A percentile compares a stretch with the other conserved stretches of the same genome.
These are phyloP conservation scores for Calonectria hawksworthii DNA, from an alignment of 2,329 filamentous ascomycete genomes.

Conservation along the genomic window DNA sequence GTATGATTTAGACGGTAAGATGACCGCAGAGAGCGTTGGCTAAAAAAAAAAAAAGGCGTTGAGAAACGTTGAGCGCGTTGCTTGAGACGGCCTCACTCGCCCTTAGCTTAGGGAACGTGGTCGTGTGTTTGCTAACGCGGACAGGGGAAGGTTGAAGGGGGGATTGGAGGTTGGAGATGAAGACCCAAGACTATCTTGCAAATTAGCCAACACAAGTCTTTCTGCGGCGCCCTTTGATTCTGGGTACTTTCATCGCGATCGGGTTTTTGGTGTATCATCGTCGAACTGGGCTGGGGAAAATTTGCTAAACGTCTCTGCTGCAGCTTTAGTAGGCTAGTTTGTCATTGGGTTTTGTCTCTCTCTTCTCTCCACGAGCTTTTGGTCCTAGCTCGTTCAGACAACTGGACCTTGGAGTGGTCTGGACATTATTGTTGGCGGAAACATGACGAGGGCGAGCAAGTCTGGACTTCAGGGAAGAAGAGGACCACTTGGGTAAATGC, in stretches of 20 bases:
- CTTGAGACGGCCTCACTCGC: neutral
- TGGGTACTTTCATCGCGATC: neutral
- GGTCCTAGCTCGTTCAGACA: neutral
- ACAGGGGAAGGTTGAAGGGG: neutral
- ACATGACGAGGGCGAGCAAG: neutral
- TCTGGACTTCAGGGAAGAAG: neutral
- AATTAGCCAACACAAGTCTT: neutral
- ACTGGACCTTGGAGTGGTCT: neutral
- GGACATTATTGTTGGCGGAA: neutral
- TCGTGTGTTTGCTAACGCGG: neutral
- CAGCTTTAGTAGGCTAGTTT: neutral
- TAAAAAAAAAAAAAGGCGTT: neutral
- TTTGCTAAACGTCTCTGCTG: neutral
- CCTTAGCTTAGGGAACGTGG: slow-evolving; percentile 2
- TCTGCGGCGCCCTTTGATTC: neutral
- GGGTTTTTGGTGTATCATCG: neutral
- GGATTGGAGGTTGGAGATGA: neutral
- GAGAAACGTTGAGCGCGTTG: neutral
- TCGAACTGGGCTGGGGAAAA: neutral
- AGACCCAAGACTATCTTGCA: neutral
- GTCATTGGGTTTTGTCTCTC: neutral
- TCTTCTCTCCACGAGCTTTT: neutral
- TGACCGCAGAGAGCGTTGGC: neutral
- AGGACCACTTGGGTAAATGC: neutral
- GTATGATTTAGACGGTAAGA: neutral